Evolutionary conservation across 116 monocot species (phyloP).

Genomic region (Trichopus zeylanicus): DNA sequence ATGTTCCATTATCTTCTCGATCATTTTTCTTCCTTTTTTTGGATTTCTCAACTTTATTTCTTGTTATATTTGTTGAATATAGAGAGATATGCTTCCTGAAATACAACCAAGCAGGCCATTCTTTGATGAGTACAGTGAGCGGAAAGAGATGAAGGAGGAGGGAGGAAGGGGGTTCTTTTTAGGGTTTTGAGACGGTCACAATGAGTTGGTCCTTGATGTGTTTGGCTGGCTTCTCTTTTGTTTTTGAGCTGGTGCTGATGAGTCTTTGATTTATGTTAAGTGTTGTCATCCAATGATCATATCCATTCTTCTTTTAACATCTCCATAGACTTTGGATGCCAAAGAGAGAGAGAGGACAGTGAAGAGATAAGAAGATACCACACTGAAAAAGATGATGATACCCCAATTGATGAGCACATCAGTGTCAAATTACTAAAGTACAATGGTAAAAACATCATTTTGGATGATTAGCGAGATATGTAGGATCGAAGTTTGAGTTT

Average conservation of each 20-base stretch:
- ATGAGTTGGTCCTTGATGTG: no score
- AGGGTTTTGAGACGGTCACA: no score
- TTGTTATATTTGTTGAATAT: conserved; percentile 7
- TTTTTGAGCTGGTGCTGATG: no score
- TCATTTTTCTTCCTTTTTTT: neutral
- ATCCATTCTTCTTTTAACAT: neutral
- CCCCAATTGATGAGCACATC: neutral
- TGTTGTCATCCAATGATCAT: neutral
- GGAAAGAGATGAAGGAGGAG: neutral
- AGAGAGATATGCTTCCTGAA: neutral
- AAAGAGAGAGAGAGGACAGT: neutral
- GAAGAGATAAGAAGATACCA: neutral
- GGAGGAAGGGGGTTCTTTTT: neutral
- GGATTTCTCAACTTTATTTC: conserved; percentile 7
- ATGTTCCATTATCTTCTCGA: conserved; percentile 1
- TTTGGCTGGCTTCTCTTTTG: no score
- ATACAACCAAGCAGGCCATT: conserved; percentile 11
- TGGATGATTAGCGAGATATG: no score
- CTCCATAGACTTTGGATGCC: neutral
- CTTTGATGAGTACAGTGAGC: conserved; percentile 12
- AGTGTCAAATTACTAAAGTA: no score
- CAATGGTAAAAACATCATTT: no score
- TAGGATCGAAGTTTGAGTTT: no score
- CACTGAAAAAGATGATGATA: neutral
- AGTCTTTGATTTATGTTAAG: neutral